A percentile compares a stretch with the other conserved stretches of the same genome.
Evolutionary conservation across 805 yeast genomes (phyloP).

Genomic region (Ogataea trehaloabstinens): DNA sequence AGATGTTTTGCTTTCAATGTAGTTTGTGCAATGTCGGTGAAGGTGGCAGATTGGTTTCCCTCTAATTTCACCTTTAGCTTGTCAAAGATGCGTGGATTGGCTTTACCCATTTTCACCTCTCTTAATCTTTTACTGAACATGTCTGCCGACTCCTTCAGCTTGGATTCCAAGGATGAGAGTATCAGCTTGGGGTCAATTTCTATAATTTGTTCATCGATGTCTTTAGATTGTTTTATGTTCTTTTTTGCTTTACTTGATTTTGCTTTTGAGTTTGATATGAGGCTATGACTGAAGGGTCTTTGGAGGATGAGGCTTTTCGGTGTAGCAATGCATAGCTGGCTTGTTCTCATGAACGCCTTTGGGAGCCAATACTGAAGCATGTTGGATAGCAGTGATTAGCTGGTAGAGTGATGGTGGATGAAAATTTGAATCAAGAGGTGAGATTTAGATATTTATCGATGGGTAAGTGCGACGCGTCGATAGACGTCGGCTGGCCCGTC

Average conservation of each 20-base stretch:
- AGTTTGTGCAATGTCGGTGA: conserved; percentile 69
- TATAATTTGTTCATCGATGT: conserved; percentile 18
- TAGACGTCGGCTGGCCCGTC: too few relatives aligned
- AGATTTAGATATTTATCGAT: too few relatives aligned
- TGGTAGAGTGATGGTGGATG: too few relatives aligned
- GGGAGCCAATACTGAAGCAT: too few relatives aligned
- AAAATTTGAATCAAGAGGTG: too few relatives aligned
- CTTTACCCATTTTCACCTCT: conserved; percentile 66
- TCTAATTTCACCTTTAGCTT: conserved; percentile 49
- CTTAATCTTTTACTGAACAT: conserved; percentile 53
- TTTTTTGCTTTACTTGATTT: conserved; percentile 12
- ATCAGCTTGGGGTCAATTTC: conserved; percentile 32
- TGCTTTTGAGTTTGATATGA: conserved; percentile 14
- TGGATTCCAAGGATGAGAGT: conserved; percentile 37
- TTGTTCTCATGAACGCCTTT: too few relatives aligned
- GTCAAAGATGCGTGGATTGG: conserved; percentile 67
- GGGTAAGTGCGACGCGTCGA: too few relatives aligned
- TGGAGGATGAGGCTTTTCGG: too few relatives aligned
- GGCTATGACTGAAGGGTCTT: conserved; percentile 1
- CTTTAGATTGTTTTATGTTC: conserved; percentile 4
- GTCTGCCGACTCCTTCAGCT: conserved; percentile 49
- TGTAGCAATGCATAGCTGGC: too few relatives aligned
- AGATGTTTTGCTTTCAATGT: conserved; percentile 66
- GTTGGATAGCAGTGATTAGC: too few relatives aligned
- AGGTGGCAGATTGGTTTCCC: conserved; percentile 43